phyloP scores from a whole-genome alignment of 495 filamentous ascomycete genomes.

The Hypoxylon trugodes region DNA sequence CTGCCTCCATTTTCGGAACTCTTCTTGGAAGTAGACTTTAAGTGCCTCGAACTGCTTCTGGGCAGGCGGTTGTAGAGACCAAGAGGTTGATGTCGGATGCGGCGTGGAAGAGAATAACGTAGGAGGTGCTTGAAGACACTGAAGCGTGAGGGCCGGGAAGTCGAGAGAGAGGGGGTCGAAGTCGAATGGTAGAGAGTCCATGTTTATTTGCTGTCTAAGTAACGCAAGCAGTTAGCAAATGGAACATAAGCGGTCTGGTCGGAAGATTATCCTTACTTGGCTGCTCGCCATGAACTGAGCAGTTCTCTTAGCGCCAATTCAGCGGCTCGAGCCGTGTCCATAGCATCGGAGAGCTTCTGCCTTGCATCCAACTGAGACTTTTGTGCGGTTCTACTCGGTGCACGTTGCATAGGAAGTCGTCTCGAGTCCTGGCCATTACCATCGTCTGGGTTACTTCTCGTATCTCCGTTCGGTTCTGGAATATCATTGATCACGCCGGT shows the following conservation, averaged over 20 bases:
- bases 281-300: constrained; percentile 78
- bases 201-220: constrained; percentile 56
- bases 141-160: constrained; percentile 82
- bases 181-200: constrained; percentile 69
- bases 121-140: constrained; percentile 79
- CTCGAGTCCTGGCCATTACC: constrained; percentile 41
- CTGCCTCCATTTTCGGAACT: constrained; percentile 70
- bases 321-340: constrained; percentile 79
- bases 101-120: constrained; percentile 76
- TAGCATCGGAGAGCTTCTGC: constrained; percentile 65
- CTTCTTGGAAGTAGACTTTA: constrained; percentile 67
- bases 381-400: constrained; percentile 54
- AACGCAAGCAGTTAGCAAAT: constrained; percentile 29
- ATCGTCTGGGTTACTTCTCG: constrained; percentile 41
- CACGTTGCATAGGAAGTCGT: constrained; percentile 49
- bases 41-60: constrained; percentile 75
- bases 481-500: constrained; percentile 86
- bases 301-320: constrained; percentile 85
- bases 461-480: constrained; percentile 52
- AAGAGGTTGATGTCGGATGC: constrained; percentile 74
- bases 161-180: constrained; percentile 83
- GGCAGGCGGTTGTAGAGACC: constrained; percentile 76
- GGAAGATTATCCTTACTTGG: constrained; percentile 65
- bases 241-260: background rate
- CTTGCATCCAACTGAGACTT: constrained; percentile 67